Conservation (phyloP, 768 basidiomycete genomes). For the Cyclocybe aegerita region DNA sequence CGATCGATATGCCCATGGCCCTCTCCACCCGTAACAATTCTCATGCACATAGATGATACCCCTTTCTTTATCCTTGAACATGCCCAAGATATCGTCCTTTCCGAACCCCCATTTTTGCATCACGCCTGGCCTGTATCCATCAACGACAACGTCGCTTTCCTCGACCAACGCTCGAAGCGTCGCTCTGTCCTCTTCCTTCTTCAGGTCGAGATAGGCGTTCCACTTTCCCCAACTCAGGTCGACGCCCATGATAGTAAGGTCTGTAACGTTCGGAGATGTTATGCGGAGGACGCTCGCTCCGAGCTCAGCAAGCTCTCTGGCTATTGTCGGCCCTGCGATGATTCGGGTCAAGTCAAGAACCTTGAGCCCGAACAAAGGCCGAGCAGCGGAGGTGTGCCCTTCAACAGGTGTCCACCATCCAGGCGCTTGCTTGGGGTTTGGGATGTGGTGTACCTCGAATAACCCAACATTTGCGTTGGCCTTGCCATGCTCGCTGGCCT, state of each 20-base stretch:
- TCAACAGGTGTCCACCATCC: conserved; percentile 18
- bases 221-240: conserved; percentile 28
- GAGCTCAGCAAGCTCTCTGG: conserved; percentile 24
- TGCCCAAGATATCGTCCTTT: conserved; percentile 22
- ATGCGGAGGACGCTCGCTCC: conserved; percentile 28
- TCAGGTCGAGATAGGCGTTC: conserved; percentile 25
- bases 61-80: conserved; percentile 18
- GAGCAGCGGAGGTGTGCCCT: conserved; percentile 4
- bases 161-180: conserved; percentile 16
- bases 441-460: conserved; percentile 21
- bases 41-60: conserved; percentile 25
- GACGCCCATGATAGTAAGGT: conserved; percentile 14
- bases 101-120: conserved; percentile 29
- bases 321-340: conserved; percentile 23
- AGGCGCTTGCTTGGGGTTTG: conserved; percentile 15
- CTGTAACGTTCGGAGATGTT: conserved; percentile 25
- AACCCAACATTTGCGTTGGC: conserved; percentile 24
- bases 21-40: conserved; percentile 29
- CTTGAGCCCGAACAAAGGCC: conserved; percentile 24
- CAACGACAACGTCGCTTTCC: conserved; percentile 26
- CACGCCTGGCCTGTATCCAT: conserved; percentile 28
- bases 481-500: conserved; percentile 18
- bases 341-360: conserved; percentile 28
- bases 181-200: conserved; percentile 15
- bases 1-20: conserved; percentile 19